Evolutionary conservation across 306 rosid species (phyloP).

Genomic region (Quercus dentata): DNA sequence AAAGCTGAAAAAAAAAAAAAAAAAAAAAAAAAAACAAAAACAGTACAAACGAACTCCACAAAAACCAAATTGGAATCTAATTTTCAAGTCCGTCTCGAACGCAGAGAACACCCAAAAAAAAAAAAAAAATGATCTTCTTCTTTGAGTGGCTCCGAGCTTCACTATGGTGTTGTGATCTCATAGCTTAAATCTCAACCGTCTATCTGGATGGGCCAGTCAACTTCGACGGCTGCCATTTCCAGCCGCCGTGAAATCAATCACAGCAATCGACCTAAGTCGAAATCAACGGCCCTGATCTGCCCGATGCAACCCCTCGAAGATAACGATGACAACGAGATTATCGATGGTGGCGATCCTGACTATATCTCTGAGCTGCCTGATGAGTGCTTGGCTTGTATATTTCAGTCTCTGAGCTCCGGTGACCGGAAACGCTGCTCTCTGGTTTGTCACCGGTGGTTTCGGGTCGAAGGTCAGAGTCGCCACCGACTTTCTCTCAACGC

Average conservation of each 20-base stretch:
- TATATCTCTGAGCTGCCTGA: conserved; percentile 79
- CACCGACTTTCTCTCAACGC: conserved; percentile 87
- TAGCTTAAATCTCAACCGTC: conserved; percentile 18
- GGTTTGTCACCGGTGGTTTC: conserved; percentile 86
- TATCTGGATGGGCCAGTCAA: conserved; percentile 88
- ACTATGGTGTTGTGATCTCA: conserved; percentile 17
- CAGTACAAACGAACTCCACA: conserved; percentile 12
- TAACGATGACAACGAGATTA: background rate
- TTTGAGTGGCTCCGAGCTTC: background rate
- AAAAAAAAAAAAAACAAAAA: no score
- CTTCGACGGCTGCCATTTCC: conserved; percentile 55
- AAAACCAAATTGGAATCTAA: conserved; percentile 38
- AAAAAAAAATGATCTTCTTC: background rate
- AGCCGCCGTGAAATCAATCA: conserved; percentile 50
- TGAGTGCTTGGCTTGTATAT: conserved; percentile 80
- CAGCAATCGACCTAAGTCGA: conserved; percentile 41
- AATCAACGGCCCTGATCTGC: conserved; percentile 52
- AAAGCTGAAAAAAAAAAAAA: background rate
- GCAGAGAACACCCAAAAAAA: background rate
- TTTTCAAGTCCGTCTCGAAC: conserved; percentile 54
- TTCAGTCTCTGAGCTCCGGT: conserved; percentile 69
- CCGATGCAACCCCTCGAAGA: conserved; percentile 35
- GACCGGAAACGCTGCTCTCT: conserved; percentile 86
- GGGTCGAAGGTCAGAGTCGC: conserved; percentile 90
- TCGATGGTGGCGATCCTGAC: conserved; percentile 30